phyloP scores from a whole-genome alignment of 2,329 filamentous ascomycete genomes.

The Ophiostoma sp. region DNA sequence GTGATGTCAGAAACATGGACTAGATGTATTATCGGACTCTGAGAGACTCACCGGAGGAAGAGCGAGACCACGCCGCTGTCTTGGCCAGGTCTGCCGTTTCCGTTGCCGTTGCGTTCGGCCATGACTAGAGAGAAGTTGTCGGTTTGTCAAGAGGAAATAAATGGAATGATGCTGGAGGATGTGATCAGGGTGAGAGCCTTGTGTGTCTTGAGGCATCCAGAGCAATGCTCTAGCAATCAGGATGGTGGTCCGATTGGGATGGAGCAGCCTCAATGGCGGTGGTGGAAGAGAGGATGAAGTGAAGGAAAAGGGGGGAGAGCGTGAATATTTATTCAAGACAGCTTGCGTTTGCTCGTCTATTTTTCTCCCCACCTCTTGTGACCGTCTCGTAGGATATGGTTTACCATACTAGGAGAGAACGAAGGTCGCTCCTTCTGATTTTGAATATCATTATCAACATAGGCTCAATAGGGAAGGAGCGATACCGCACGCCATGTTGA shows the following conservation, averaged over 20 bases:
- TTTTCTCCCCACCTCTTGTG: not conserved
- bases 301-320: not conserved
- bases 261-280: not conserved
- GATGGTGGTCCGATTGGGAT: not conserved
- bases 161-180: too few relatives aligned
- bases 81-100: too few relatives aligned
- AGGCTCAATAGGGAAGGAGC: too few relatives aligned
- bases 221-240: not conserved
- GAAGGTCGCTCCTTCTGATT: slow-evolving; percentile 11
- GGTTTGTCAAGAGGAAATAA: too few relatives aligned
- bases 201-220: not conserved
- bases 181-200: not conserved
- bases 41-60: slow-evolving; percentile 1
- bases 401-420: not conserved
- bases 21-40: too few relatives aligned
- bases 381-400: not conserved
- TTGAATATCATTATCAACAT: not conserved
- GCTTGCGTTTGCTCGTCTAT: not conserved
- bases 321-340: too few relatives aligned
- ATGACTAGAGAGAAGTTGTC: not conserved
- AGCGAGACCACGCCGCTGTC: slow-evolving; percentile 2
- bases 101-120: not conserved
- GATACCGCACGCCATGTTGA: not conserved
- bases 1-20: not conserved
- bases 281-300: not conserved